Percentiles rank a stretch among this genome's conserved stretches.
Evolutionary conservation across 2,329 filamentous ascomycete genomes (phyloP).

Genomic region (Diaporthe aspalathi): DNA sequence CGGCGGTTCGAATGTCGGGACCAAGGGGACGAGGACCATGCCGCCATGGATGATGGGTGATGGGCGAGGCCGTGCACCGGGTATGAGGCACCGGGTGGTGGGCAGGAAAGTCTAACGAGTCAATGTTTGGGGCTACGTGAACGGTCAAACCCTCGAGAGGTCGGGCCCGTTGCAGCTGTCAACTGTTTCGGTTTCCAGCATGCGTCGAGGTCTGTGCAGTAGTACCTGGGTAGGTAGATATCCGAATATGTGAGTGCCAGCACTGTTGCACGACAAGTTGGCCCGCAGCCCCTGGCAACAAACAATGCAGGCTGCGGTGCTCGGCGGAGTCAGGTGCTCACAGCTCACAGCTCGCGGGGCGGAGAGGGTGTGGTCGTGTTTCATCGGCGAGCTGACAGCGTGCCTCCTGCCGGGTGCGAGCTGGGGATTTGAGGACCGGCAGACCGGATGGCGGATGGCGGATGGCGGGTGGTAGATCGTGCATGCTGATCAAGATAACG

Average conservation of each 20-base stretch:
- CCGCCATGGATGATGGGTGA: too few species aligned
- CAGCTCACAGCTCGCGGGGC: not conserved
- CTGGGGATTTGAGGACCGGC: not conserved
- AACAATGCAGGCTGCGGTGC: too few species aligned
- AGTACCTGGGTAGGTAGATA: too few species aligned
- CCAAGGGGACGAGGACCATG: not conserved
- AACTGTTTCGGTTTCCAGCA: constrained; percentile 1
- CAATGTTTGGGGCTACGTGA: constrained; percentile 12
- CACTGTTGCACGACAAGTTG: not conserved
- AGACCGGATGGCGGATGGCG: not conserved
- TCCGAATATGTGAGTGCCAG: not conserved
- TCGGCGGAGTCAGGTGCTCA: not conserved
- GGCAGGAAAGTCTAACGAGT: constrained; percentile 18
- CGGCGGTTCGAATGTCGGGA: not conserved
- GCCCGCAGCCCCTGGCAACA: too few species aligned
- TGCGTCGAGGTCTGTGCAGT: not conserved
- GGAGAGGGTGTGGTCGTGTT: constrained; percentile 20
- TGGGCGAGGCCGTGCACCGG: constrained; percentile 7
- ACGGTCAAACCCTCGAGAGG: not conserved
- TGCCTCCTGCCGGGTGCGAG: constrained; percentile 15
- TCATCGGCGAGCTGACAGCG: constrained; percentile 11
- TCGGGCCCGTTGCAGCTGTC: constrained; percentile 9
- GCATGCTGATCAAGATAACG: constrained; percentile 28
- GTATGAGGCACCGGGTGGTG: not conserved
- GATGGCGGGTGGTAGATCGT: constrained; percentile 10